Evolutionary conservation across 805 yeast genomes (phyloP).

Genomic region (Wickerhamiella sergipiensis): DNA sequence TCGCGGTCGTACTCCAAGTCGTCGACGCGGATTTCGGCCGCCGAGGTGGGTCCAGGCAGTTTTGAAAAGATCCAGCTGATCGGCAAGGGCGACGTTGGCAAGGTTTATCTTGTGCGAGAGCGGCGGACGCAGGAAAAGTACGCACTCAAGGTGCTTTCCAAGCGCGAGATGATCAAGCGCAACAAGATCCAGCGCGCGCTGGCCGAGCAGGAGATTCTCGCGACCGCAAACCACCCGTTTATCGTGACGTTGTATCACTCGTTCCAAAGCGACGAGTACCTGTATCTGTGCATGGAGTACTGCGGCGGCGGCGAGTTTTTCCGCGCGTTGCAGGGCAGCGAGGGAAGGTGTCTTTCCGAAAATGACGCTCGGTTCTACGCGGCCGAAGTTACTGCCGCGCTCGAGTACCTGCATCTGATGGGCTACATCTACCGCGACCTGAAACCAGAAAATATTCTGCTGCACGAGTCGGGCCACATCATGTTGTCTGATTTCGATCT

Average conservation of each 20-base stretch:
- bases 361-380: conserved; percentile 88
- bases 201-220: conserved; percentile 93
- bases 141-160: conserved; percentile 86
- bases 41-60: conserved; percentile 72
- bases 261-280: conserved; percentile 82
- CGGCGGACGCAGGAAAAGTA: conserved; percentile 58
- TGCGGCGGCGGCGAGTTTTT: conserved; percentile 99
- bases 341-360: conserved; percentile 72
- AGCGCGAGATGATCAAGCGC: conserved; percentile 87
- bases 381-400: conserved; percentile 92
- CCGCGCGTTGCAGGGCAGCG: conserved; percentile 85
- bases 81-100: conserved; percentile 97
- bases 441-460: conserved; percentile 87
- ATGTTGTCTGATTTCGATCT: conserved; percentile 95
- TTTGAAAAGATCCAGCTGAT: conserved; percentile 81
- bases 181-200: conserved; percentile 88
- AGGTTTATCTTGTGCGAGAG: conserved; percentile 83
- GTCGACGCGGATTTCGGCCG: conserved; percentile 59
- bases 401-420: conserved; percentile 90
- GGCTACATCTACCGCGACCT: conserved; percentile 94
- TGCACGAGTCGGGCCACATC: conserved; percentile 95
- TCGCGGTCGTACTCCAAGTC: conserved; percentile 56
- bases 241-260: conserved; percentile 93
- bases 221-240: conserved; percentile 92
- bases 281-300: conserved; percentile 94